Percentiles rank a stretch among this genome's conserved stretches.
These are phyloP conservation scores for Cladosporium sp. DNA, from an alignment of 2,329 filamentous ascomycete species.

Conservation along the genomic window DNA sequence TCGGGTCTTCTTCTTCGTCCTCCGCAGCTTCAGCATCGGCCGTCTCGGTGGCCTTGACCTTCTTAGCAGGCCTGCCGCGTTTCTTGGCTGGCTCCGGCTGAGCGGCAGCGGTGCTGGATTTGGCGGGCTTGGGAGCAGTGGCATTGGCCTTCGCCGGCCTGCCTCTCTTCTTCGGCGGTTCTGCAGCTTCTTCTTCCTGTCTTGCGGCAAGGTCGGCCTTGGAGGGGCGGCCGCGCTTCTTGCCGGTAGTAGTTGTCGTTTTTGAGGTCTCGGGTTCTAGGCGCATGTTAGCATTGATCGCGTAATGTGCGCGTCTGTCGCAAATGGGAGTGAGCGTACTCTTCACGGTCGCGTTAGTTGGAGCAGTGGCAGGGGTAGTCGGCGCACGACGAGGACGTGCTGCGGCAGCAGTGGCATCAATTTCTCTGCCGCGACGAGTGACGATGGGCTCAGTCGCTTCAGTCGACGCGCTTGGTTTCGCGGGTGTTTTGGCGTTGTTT, in stretches of 20 bases:
- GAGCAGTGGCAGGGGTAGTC: not conserved
- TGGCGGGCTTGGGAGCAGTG: not conserved
- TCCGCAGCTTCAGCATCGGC: constrained; percentile 8
- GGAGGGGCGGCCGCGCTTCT: constrained; percentile 22
- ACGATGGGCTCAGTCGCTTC: constrained; percentile 19
- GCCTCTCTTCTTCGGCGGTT: constrained; percentile 16
- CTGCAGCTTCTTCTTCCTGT: not conserved
- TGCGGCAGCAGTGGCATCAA: constrained; percentile 26
- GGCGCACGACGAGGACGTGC: constrained; percentile 18
- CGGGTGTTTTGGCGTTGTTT: not conserved
- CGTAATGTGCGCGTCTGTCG: not conserved
- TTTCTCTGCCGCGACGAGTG: constrained; percentile 22
- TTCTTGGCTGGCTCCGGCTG: constrained; percentile 17
- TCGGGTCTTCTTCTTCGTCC: constrained; percentile 3
- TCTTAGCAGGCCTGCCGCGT: constrained; percentile 14
- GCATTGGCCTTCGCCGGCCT: constrained; percentile 12
- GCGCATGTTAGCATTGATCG: not conserved
- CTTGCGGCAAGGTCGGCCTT: constrained; percentile 12
- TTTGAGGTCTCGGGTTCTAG: not conserved
- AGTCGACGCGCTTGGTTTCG: constrained; percentile 3
- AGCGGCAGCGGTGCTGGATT: constrained; percentile 12
- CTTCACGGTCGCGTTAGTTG: not conserved
- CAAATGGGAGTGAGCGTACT: not conserved
- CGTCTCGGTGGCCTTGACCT: constrained; percentile 4
- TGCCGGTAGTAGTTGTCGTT: constrained; percentile 7